Conservation (phyloP, 2,329 filamentous ascomycete species). For the Dactylellina sp. region DNA sequence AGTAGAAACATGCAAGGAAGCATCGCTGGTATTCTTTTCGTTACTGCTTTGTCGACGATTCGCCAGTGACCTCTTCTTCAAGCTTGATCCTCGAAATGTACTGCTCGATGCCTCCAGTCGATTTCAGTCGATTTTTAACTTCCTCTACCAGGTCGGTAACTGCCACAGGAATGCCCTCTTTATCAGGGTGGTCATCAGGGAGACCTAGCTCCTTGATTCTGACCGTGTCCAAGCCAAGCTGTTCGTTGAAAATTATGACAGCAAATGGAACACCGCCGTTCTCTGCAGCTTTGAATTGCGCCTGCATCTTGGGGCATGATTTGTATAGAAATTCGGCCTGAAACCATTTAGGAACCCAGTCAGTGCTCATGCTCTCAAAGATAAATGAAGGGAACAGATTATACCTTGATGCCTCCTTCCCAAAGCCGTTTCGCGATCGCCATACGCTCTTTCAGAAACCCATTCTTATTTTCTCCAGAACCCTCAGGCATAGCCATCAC, state of each 20-base stretch:
- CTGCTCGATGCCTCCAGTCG: slow-evolving; percentile 47
- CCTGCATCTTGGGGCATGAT: slow-evolving; percentile 85
- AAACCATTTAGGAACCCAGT: slow-evolving; percentile 58
- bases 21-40: neutral
- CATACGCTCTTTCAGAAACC: slow-evolving; percentile 85
- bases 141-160: slow-evolving; percentile 73
- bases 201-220: slow-evolving; percentile 88
- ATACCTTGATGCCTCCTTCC: slow-evolving; percentile 85
- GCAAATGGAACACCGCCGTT: slow-evolving; percentile 82
- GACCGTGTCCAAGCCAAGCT: slow-evolving; percentile 83
- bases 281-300: slow-evolving; percentile 93
- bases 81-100: slow-evolving; percentile 52
- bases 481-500: slow-evolving; percentile 81
- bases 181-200: slow-evolving; percentile 84
- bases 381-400: slow-evolving; percentile 42
- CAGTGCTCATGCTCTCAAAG: neutral
- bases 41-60: slow-evolving; percentile 19
- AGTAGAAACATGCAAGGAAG: neutral
- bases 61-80: slow-evolving; percentile 18
- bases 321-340: slow-evolving; percentile 87
- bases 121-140: slow-evolving; percentile 68
- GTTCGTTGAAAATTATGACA: slow-evolving; percentile 90
- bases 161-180: slow-evolving; percentile 83
- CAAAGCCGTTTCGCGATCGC: slow-evolving; percentile 79
- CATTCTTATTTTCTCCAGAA: slow-evolving; percentile 84